Percentiles rank a stretch among this genome's conserved stretches.
Evolutionary conservation across 1,139 yeast species (phyloP).

Genomic region (Suhomyces panamericanus): DNA sequence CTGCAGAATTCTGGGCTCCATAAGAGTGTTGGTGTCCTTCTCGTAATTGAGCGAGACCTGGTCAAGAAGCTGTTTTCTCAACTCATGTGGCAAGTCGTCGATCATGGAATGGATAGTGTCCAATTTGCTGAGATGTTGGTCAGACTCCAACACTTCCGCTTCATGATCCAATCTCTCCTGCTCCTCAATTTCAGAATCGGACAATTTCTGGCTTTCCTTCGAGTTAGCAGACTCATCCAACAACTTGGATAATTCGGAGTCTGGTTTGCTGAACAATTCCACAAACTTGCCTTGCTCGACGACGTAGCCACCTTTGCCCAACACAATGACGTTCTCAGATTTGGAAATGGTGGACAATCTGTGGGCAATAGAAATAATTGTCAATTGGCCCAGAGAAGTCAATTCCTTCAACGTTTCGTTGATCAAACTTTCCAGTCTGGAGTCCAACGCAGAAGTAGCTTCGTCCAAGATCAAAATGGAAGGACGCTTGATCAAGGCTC

Average conservation of each 20-base stretch:
- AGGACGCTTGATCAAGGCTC: slow-evolving; percentile 71
- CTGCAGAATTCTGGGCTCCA: slow-evolving; percentile 10
- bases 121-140: slow-evolving; percentile 25
- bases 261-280: slow-evolving; percentile 43
- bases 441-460: slow-evolving; percentile 78
- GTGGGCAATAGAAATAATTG: slow-evolving; percentile 91
- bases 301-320: slow-evolving; percentile 46
- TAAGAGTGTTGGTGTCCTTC: slow-evolving; percentile 14
- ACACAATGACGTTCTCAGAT: slow-evolving; percentile 57
- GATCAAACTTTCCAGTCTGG: slow-evolving; percentile 67
- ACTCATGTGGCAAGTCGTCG: slow-evolving; percentile 41
- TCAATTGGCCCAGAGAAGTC: slow-evolving; percentile 58
- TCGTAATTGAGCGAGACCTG: slow-evolving; percentile 31
- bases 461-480: slow-evolving; percentile 66
- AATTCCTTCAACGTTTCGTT: slow-evolving; percentile 61
- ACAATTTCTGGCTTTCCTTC: slow-evolving; percentile 22
- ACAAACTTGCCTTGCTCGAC: slow-evolving; percentile 45
- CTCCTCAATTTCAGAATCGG: slow-evolving; percentile 25
- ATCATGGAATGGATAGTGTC: slow-evolving; percentile 36
- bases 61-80: slow-evolving; percentile 31
- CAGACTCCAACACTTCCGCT: slow-evolving; percentile 29
- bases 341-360: slow-evolving; percentile 74
- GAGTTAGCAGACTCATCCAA: slow-evolving; percentile 39
- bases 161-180: slow-evolving; percentile 29
- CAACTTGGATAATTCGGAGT: slow-evolving; percentile 45